Evolutionary conservation across 2,329 filamentous ascomycete species (phyloP), one percentile per base, ranked within the genome.

Genomic region (Diaporthe destruens): DNA sequence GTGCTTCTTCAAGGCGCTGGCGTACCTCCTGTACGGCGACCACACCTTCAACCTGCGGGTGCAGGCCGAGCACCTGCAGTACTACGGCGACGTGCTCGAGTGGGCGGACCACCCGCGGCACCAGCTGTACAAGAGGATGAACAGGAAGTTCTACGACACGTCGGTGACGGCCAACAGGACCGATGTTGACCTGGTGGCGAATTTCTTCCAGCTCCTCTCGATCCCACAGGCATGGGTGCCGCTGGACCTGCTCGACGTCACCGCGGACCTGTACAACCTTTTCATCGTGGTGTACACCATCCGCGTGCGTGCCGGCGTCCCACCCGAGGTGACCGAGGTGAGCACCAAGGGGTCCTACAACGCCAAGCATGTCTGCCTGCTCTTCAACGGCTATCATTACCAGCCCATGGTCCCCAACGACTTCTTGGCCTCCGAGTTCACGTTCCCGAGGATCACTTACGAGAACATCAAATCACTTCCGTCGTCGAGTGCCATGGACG

Each of bases 1-100:
- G 63, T 82, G 81, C 75, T 82, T 80, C 77, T 82, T 80, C 79
- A 75, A 78, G 44, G 74, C 80, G 11, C 42, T 81, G 8, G 76
- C 80, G 7, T 75, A 78, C 14, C 72, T 71, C 18, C 36, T 82
- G 4, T 80, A 81, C 67, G 80, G 80, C 32, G 74, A 71, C 16
- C 56, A 75, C 11, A 36, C 56, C 29, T 74, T 74, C 53, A 80
- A 78, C 78, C 61, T 77, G 16, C 71, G 80, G 2, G 77, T 82
- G 71, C 82, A 82, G 74, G 79, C 80, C 12, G 80, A 81, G 61
- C 81, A 82, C 69, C 77, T 81, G 6, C 74, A 39, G 12, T 78
- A 77, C 68, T 51, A 80, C n/a, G 70, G 77, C 66, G 73, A 75
- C 29, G 77, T 81, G 5, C 75, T 82, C 11, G 25, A 34, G 3